These are phyloP conservation scores for Claviceps purpurea DNA, from an alignment of 2,329 filamentous ascomycete species.

Conservation along the genomic window DNA sequence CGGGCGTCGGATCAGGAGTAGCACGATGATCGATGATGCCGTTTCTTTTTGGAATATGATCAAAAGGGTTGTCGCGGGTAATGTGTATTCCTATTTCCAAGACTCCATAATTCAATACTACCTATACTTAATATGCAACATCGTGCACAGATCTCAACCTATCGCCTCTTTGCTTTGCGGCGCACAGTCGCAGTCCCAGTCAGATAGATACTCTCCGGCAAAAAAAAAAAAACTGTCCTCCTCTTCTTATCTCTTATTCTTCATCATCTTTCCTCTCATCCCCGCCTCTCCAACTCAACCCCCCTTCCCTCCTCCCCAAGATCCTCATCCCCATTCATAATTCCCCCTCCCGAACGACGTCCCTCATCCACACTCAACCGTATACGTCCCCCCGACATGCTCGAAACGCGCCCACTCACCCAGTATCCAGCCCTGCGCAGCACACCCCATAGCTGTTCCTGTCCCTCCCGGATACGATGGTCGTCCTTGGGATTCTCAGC, in stretches of 20 bases:
- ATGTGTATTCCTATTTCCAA: too few species aligned
- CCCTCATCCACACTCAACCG: slow-evolving; percentile 31
- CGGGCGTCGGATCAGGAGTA: background rate
- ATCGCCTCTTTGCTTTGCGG: too few species aligned
- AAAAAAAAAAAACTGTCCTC: too few species aligned
- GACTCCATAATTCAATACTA: too few species aligned
- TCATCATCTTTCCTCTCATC: slow-evolving; percentile 4
- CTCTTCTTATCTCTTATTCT: too few species aligned
- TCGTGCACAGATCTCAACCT: too few species aligned
- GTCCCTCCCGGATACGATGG: slow-evolving; percentile 37
- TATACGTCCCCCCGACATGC: slow-evolving; percentile 43
- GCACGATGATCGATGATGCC: background rate
- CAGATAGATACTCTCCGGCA: too few species aligned
- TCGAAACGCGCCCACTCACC: slow-evolving; percentile 42
- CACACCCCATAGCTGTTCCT: slow-evolving; percentile 52
- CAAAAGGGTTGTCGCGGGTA: too few species aligned
- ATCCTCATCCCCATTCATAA: slow-evolving; percentile 30
- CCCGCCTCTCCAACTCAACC: slow-evolving; percentile 29
- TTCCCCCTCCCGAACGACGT: slow-evolving; percentile 32
- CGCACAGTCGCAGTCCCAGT: too few species aligned
- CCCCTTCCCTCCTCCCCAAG: slow-evolving; percentile 27
- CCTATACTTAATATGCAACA: too few species aligned
- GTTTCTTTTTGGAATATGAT: background rate
- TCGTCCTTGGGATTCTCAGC: slow-evolving; percentile 59
- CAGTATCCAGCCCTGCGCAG: slow-evolving; percentile 41